A percentile compares a stretch with the other conserved stretches of the same genome.
Conservation (phyloP, 2,329 filamentous ascomycete genomes). For the Claviceps humidiphila region DNA sequence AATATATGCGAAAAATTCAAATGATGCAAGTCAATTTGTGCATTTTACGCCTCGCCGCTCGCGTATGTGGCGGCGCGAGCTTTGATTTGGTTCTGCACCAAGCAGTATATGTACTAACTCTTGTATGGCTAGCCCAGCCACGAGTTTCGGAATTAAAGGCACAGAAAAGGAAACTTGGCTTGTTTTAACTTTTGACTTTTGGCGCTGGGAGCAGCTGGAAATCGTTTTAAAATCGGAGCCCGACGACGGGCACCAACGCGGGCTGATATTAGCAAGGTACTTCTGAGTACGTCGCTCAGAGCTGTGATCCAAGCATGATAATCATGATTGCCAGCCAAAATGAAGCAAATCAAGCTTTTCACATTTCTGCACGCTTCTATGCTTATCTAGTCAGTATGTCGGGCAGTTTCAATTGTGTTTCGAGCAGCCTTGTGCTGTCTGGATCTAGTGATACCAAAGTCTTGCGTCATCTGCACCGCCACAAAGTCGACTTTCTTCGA, state of each 20-base stretch:
- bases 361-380: too few species aligned
- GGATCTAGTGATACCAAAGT: neutral
- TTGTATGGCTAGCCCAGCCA: too few species aligned
- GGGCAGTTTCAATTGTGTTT: too few species aligned
- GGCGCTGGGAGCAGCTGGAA: neutral
- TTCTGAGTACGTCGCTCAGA: neutral
- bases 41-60: neutral
- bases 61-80: neutral
- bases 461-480: constrained; percentile 18
- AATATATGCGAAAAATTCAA: constrained; percentile 2
- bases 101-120: too few species aligned
- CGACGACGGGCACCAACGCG: neutral
- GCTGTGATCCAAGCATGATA: too few species aligned
- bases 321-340: too few species aligned
- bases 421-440: neutral
- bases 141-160: too few species aligned
- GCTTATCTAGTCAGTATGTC: too few species aligned
- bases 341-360: too few species aligned
- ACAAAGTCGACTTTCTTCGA: constrained; percentile 29
- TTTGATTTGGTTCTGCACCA: neutral
- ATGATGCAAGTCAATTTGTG: constrained; percentile 4
- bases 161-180: neutral
- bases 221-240: neutral
- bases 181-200: too few species aligned
- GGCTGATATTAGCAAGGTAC: constrained; percentile 1